These are phyloP conservation scores for Colletotrichum costaricense DNA, from an alignment of 2,329 filamentous ascomycete species.

Conservation along the genomic window DNA sequence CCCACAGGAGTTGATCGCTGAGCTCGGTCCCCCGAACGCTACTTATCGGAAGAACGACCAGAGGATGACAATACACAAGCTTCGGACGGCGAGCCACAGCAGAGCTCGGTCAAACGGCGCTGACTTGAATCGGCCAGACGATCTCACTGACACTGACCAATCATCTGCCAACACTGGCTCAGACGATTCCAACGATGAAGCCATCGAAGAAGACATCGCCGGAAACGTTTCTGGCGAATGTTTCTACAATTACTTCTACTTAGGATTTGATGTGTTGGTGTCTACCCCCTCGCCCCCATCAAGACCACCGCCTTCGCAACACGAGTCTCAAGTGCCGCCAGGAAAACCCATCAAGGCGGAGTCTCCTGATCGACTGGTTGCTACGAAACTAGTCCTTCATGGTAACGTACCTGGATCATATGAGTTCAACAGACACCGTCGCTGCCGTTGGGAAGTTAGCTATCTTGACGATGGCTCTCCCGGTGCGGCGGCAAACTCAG, in stretches of 20 bases:
- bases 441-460: constrained; percentile 85
- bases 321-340: constrained; percentile 38
- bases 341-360: constrained; percentile 52
- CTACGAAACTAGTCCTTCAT: constrained; percentile 92
- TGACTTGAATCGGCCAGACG: constrained; percentile 62
- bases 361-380: constrained; percentile 76
- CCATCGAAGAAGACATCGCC: constrained; percentile 65
- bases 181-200: constrained; percentile 72
- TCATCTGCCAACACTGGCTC: constrained; percentile 78
- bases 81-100: constrained; percentile 64
- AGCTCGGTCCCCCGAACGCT: constrained; percentile 91
- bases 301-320: constrained; percentile 65
- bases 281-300: constrained; percentile 78
- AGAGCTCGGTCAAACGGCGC: constrained; percentile 57
- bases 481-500: constrained; percentile 71
- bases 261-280: constrained; percentile 94
- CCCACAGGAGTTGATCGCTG: constrained; percentile 89
- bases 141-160: constrained; percentile 78
- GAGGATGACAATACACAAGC: constrained; percentile 86
- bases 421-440: constrained; percentile 93
- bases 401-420: constrained; percentile 96
- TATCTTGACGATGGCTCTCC: constrained; percentile 62
- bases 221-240: constrained; percentile 75
- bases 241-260: constrained; percentile 98
- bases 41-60: constrained; percentile 94